These are phyloP conservation scores for Eucalyptus polyanthemos DNA, from an alignment of 345 rosid genomes.

Conservation along the genomic window DNA sequence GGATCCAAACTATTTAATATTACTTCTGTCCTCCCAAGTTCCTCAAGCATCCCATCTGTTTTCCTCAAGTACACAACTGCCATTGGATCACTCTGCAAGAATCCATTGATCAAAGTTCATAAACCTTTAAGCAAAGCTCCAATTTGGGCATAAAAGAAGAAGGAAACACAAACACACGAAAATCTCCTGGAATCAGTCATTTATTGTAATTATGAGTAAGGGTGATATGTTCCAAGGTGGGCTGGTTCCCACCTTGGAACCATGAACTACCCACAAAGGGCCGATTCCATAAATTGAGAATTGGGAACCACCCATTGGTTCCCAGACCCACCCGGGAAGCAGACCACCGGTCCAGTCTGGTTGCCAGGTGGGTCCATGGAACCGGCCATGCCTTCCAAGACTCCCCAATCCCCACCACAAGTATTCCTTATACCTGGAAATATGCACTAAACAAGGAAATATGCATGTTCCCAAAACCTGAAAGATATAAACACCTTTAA, in stretches of 20 bases:
- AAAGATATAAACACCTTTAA: too few relatives aligned
- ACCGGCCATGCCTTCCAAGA: too few relatives aligned
- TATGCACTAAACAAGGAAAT: too few relatives aligned
- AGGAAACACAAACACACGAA: neutral
- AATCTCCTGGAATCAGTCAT: neutral
- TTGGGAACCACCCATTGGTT: too few relatives aligned
- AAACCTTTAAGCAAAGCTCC: neutral
- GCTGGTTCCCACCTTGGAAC: neutral
- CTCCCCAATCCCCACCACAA: too few relatives aligned
- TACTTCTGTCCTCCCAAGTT: conserved; percentile 88
- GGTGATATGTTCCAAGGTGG: neutral
- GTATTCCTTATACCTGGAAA: too few relatives aligned
- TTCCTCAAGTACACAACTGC: conserved; percentile 47
- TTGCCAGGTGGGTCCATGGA: too few relatives aligned
- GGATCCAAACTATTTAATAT: conserved; percentile 61
- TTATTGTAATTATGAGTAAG: neutral
- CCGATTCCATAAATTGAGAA: too few relatives aligned
- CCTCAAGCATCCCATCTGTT: conserved; percentile 54
- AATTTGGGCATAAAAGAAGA: neutral
- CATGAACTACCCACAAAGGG: neutral
- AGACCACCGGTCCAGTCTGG: too few relatives aligned
- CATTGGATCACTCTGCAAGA: conserved; percentile 82
- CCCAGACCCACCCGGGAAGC: too few relatives aligned
- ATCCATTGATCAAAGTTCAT: neutral
- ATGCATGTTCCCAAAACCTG: too few relatives aligned